Conservation (phyloP, 2,329 filamentous ascomycete genomes). For the Exophiala mesophila region DNA sequence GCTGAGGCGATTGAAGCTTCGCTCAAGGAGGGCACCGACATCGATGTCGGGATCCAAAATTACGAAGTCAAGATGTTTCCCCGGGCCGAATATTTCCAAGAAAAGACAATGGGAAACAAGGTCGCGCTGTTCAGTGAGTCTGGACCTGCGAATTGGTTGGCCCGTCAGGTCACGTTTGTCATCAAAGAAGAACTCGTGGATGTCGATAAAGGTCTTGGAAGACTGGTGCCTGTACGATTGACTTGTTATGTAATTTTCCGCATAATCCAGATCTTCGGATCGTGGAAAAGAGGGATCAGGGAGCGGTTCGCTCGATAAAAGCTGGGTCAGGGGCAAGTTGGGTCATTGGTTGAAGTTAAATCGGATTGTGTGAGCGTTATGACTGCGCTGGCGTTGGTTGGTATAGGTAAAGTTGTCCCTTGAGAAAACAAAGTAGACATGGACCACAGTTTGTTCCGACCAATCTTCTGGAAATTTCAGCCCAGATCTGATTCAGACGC, state of each 20-base stretch:
- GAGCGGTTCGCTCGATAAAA: background rate
- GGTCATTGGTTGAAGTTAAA: no score
- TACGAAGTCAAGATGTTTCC: constrained; percentile 29
- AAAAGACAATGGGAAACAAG: constrained; percentile 26
- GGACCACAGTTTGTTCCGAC: no score
- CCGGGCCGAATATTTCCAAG: constrained; percentile 23
- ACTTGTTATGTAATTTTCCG: background rate
- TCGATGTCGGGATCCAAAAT: constrained; percentile 24
- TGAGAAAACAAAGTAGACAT: no score
- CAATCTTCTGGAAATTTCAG: no score
- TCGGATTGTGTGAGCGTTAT: no score
- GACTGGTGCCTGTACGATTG: constrained; percentile 14
- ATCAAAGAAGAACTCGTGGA: constrained; percentile 15
- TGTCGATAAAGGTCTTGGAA: constrained; percentile 13
- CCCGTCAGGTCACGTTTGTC: constrained; percentile 11
- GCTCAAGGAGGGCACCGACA: constrained; percentile 2
- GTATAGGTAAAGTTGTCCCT: no score
- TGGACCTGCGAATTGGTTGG: constrained; percentile 17
- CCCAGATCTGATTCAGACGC: no score
- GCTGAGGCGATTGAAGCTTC: constrained; percentile 24
- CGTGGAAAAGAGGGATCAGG: constrained; percentile 5
- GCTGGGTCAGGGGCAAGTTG: no score
- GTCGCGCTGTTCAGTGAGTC: constrained; percentile 26
- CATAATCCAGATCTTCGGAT: constrained; percentile 8
- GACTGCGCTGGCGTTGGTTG: no score